Base-by-base conservation (phyloP, 495 filamentous ascomycete species). In the Penicillium verhagenii region DNA sequence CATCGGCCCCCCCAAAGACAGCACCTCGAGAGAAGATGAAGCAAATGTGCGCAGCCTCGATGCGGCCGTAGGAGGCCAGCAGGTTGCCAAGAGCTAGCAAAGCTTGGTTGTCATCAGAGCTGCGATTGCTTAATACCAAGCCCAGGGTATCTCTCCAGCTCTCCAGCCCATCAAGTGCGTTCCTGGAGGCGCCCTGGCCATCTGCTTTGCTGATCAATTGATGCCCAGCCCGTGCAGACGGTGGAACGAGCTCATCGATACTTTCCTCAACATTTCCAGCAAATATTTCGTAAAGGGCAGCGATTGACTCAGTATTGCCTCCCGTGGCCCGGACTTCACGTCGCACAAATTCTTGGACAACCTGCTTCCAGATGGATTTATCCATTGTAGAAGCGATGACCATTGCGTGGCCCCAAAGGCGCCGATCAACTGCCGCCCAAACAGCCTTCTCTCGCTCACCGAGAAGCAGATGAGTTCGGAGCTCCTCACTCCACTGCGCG, bases 401-500 rank as follows among this genome's bases (percentile, higher is more conserved):
- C 79, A 99, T 86, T 8, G 95, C 95, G 72, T 99, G 95, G 10
- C 89, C 93, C 95, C 95, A 99, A 4, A 97, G 74, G 33, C 91
- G 85, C 66, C 88, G 87, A 64, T 99, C 95, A n/a, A 89, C 92
- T 6, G 95, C 95, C 52, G 84, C 77, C 94, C 94, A 97, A 10
- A 96, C 86, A 2, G 95, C 95, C 61, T 92, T 91, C 62, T 96
- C 92, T 10, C 89, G 81, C 26, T 99, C 88, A 11, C 95, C 94
- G 31, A 78, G 70, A 6, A 96, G 72, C 20, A 99, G 80, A 57
- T 83, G 72, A 23, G 77, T 83, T 9, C 89, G 85, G 44, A 99
- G 78, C 28, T 79, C 77, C 51, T 89, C 83, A 9, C 94, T 66
- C 13, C 85, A 82, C 3, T 81, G 73, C 16, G 84, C 75, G 67